These are phyloP conservation scores for Sisymbrium altissimum DNA, from an alignment of 345 rosid genomes.

Conservation along the genomic window DNA sequence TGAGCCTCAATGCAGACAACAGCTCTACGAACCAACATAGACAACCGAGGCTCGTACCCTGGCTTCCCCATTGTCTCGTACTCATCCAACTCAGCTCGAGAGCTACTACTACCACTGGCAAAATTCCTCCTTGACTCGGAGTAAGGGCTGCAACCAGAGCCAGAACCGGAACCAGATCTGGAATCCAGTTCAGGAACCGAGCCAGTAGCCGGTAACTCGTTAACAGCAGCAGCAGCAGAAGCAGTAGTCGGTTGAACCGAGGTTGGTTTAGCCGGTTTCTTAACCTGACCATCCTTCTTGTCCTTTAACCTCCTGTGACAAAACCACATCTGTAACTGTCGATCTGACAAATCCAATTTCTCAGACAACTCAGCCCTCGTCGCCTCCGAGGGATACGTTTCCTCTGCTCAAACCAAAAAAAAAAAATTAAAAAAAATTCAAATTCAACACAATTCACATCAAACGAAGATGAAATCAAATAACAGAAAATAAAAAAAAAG, in stretches of 20 bases:
- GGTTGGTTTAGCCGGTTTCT: constrained; percentile 45
- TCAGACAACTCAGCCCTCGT: constrained; percentile 69
- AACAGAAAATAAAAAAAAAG: background rate
- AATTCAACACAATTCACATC: background rate
- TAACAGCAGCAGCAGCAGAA: constrained; percentile 28
- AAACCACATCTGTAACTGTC: constrained; percentile 99
- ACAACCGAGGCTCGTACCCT: constrained; percentile 61
- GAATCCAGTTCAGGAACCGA: constrained; percentile 64
- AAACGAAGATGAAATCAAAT: background rate
- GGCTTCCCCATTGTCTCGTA: constrained; percentile 46
- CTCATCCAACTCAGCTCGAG: constrained; percentile 45
- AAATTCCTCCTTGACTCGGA: constrained; percentile 49
- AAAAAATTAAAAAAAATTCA: background rate
- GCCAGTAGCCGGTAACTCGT: constrained; percentile 37
- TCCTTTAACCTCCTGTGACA: constrained; percentile 97
- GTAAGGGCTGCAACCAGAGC: constrained; percentile 70
- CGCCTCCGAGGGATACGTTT: constrained; percentile 79
- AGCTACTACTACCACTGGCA: constrained; percentile 33
- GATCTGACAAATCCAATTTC: constrained; percentile 81
- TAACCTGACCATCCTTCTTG: constrained; percentile 58
- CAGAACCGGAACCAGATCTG: constrained; percentile 60
- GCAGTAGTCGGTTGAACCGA: constrained; percentile 25
- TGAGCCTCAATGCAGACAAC: constrained; percentile 92
- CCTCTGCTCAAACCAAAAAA: constrained; percentile 47
- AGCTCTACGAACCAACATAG: constrained; percentile 80